phyloP scores from a whole-genome alignment of 2,329 filamentous ascomycete species.

The Aureobasidium sp. region DNA sequence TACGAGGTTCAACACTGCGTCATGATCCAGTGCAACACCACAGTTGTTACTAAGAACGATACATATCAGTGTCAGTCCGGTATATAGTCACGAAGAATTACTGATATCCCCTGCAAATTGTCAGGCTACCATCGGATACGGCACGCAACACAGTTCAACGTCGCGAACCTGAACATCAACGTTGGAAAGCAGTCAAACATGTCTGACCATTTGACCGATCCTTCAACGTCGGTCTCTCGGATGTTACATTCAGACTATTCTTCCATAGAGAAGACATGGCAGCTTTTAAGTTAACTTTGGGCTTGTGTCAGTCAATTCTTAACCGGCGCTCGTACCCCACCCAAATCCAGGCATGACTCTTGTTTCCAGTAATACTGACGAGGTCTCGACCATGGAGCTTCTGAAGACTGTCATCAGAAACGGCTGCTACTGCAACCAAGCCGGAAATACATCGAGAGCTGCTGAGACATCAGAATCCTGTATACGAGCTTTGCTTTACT shows the following conservation, averaged over 20 bases:
- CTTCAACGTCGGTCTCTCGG: not conserved
- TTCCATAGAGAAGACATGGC: not conserved
- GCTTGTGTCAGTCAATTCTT: constrained; percentile 12
- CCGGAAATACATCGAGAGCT: not conserved
- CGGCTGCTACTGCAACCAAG: constrained; percentile 1
- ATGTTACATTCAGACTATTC: not conserved
- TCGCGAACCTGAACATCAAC: not conserved
- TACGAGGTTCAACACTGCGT: not conserved
- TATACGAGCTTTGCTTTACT: not conserved
- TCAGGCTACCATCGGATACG: too few relatives aligned
- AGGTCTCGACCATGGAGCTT: not conserved
- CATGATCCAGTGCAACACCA: too few relatives aligned
- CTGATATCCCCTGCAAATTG: too few relatives aligned
- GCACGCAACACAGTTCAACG: not conserved
- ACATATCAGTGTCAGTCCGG: too few relatives aligned
- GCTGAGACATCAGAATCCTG: constrained; percentile 10
- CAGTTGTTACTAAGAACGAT: too few relatives aligned
- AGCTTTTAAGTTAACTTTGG: not conserved
- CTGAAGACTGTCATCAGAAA: not conserved
- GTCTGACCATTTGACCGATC: constrained; percentile 3
- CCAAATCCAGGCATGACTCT: constrained; percentile 1
- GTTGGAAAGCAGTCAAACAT: not conserved
- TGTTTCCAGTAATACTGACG: not conserved
- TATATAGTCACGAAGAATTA: not conserved
- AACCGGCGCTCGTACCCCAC: not conserved